Evolutionary conservation across 306 rosid species (phyloP), one percentile per base, ranked within the genome.

Genomic region (Biancaea sappan): DNA sequence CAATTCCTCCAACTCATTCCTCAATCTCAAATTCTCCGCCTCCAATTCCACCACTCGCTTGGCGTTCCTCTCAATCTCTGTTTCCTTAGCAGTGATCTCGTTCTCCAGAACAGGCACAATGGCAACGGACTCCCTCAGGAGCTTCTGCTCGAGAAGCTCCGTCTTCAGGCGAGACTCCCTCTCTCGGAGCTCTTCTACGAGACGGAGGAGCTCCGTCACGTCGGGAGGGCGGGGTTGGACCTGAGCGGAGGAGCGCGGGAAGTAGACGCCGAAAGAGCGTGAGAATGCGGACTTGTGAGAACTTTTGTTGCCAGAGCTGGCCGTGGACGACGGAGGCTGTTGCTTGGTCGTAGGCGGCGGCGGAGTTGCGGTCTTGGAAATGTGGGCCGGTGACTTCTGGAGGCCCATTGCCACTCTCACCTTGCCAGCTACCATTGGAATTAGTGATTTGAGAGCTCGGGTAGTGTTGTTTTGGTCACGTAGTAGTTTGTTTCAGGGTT

Each of bases 151-250:
- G 1, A 95, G 88, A 0, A 95, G 96, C 80, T 95, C 99, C 0
- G 94, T 92, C 79, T 88, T 95, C 82, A 95, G 41, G 28, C 83
- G 90, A 16, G 98, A 89, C 87, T 95, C 99, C 6, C 99, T 87
- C 76, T 95, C 99, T 0, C 99, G 97, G 60, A 95, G 91, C 74
- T 88, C 95, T 67, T 95, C 99, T 0, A 95, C 97, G 0, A 87
- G 47, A 1, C 93, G 94, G 69, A 92, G 85, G 6, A 95, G 96
- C 84, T 92, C 99, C 26, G 92, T 48, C 21, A 89, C 93, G 87
- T 95, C 99, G 0, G 97, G 99, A 0, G 98, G 98, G 5, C 79
- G 80, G 2, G 99, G 99, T 85, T 95, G 99, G 1, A 95, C 99
- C 90, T 95, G 99, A 13, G 98, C 90, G 5, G 97, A 90, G 46